A percentile compares a stretch with the other conserved stretches of the same genome.
Evolutionary conservation across 164 flowering plant species (phyloP).

Genomic region (Liriodendron chinense): DNA sequence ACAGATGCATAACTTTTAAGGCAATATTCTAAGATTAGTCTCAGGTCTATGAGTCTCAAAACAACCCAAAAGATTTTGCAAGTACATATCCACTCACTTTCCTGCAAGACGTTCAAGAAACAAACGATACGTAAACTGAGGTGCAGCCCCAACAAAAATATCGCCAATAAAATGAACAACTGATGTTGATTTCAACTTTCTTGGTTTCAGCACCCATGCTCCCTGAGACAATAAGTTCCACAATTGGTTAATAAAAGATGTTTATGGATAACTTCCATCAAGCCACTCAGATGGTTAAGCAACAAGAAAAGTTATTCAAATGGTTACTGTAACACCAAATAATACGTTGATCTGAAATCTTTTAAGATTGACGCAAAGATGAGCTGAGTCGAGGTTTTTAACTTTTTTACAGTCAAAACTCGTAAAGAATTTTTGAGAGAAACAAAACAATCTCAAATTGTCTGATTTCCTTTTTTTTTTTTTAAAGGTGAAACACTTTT

Average conservation of each 20-base stretch:
- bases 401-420: neutral
- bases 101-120: conserved; percentile 88
- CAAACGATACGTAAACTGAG: conserved; percentile 89
- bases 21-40: neutral
- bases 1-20: neutral
- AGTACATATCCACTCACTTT: conserved; percentile 46
- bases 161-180: conserved; percentile 92
- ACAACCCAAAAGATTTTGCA: neutral
- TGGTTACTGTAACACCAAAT: neutral
- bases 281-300: neutral
- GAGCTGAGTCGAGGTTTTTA: neutral
- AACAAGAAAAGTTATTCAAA: neutral
- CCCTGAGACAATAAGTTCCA: conserved; percentile 42
- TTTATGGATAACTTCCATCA: neutral
- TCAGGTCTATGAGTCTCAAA: neutral
- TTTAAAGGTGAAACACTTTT: neutral
- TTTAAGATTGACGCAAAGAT: neutral
- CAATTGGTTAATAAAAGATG: neutral
- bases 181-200: conserved; percentile 40
- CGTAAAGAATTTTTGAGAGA: neutral
- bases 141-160: conserved; percentile 97
- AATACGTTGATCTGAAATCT: neutral
- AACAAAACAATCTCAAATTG: neutral
- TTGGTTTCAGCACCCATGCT: conserved; percentile 87
- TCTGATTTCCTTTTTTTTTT: too few relatives aligned